phyloP scores from a whole-genome alignment of 139 green algal genomes.

The Eudorina sp. region DNA sequence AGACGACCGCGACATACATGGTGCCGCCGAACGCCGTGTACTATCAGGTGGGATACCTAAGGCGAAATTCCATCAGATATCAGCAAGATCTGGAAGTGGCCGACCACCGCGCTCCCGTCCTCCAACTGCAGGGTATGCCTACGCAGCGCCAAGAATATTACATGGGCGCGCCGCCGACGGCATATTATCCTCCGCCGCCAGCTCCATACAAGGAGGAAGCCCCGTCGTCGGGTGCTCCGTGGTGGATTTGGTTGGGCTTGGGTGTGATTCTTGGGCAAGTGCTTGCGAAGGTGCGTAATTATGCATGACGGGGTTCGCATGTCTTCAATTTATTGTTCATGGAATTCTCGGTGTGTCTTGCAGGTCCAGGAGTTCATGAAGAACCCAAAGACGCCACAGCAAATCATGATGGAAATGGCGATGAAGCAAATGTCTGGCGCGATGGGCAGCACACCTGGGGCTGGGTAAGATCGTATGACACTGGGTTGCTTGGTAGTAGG shows the following conservation, averaged over 20 bases:
- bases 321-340: background rate
- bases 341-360: background rate
- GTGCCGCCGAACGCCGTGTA: constrained; percentile 7
- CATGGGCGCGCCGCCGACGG: constrained; percentile 36
- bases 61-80: too few relatives aligned
- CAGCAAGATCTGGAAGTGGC: background rate
- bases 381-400: constrained; percentile 73
- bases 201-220: constrained; percentile 49
- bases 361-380: constrained; percentile 74
- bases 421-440: constrained; percentile 76
- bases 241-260: constrained; percentile 67
- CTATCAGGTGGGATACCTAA: constrained; percentile 17
- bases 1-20: constrained; percentile 23
- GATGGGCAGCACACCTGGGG: constrained; percentile 42
- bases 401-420: constrained; percentile 76
- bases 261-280: constrained; percentile 60
- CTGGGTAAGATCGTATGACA: constrained; percentile 37
- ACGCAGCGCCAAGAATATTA: constrained; percentile 57
- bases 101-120: background rate
- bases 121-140: constrained; percentile 27
- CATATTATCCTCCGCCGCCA: constrained; percentile 40
- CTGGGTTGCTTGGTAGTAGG: too few relatives aligned
- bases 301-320: too few relatives aligned
- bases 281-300: constrained; percentile 45
- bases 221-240: constrained; percentile 43